Conservation (phyloP, 495 filamentous ascomycete species). For the Aspergillus nanangensis region DNA sequence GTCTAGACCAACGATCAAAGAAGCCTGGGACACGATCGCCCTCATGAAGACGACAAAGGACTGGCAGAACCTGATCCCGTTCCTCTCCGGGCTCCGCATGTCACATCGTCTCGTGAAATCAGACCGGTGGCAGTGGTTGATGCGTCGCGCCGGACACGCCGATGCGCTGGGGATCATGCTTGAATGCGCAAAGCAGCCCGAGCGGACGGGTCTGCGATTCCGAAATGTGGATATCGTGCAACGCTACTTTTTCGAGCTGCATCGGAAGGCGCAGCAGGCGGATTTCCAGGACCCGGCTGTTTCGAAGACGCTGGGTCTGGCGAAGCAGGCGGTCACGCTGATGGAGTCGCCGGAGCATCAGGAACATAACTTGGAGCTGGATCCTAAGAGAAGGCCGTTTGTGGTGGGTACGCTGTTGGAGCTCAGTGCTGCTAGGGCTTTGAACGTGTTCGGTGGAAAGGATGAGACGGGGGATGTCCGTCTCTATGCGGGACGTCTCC, state of each 20-base stretch:
- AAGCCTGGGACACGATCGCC: conserved; percentile 23
- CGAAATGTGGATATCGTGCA: conserved; percentile 32
- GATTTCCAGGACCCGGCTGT: conserved; percentile 36
- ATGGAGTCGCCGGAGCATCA: conserved; percentile 46
- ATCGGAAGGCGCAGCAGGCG: conserved; percentile 38
- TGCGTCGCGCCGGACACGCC: conserved; percentile 32
- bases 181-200: conserved; percentile 44
- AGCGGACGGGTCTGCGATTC: conserved; percentile 48
- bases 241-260: conserved; percentile 47
- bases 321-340: conserved; percentile 44
- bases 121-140: conserved; percentile 30
- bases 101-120: conserved; percentile 30
- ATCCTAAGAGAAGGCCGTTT: conserved; percentile 34
- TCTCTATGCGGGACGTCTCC: conserved; percentile 33
- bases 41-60: conserved; percentile 54
- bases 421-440: conserved; percentile 35
- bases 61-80: conserved; percentile 53
- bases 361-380: conserved; percentile 9
- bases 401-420: conserved; percentile 43
- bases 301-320: conserved; percentile 35
- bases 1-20: conserved; percentile 30
- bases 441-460: conserved; percentile 22
- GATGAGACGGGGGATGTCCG: conserved; percentile 29
- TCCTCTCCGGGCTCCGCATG: conserved; percentile 53
- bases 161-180: conserved; percentile 45